These are phyloP conservation scores for Entomortierella parvispora DNA, from an alignment of 192 early-diverging fungal genomes.

Conservation along the genomic window DNA sequence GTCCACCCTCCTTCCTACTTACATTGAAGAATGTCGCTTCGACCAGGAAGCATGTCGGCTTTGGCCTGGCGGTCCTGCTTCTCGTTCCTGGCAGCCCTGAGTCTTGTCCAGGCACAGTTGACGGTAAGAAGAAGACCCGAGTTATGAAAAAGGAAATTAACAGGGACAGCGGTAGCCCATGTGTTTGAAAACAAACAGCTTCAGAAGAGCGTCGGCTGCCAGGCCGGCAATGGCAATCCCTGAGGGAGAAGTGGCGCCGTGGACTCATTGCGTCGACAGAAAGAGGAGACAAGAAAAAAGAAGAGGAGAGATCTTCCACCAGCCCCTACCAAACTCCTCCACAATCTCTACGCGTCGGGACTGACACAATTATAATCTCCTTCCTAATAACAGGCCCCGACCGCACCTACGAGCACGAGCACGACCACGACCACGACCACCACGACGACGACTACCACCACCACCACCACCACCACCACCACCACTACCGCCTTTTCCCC, in stretches of 20 bases:
- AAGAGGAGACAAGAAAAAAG: too few species aligned
- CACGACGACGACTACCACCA: not conserved
- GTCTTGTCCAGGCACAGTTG: slow-evolving; percentile 32
- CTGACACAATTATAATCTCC: too few species aligned
- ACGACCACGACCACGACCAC: slow-evolving; percentile 4
- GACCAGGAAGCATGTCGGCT: not conserved
- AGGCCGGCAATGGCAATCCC: too few species aligned
- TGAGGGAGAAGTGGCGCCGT: too few species aligned
- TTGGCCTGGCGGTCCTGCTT: not conserved
- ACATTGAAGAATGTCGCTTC: not conserved
- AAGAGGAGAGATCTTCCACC: too few species aligned
- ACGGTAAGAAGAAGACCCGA: too few species aligned
- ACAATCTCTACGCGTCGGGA: too few species aligned
- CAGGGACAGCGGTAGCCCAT: not conserved
- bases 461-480: not conserved
- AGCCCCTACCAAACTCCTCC: too few species aligned
- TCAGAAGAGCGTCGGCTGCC: too few species aligned
- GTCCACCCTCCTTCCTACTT: too few species aligned
- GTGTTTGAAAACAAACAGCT: not conserved
- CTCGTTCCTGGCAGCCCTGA: slow-evolving; percentile 16
- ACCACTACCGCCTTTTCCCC: not conserved
- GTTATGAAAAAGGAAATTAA: not conserved
- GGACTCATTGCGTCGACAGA: too few species aligned
- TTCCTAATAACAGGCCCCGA: too few species aligned
- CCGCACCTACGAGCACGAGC: not conserved